Base-by-base conservation (phyloP, 345 rosid species). In the Lumnitzera littorea region DNA sequence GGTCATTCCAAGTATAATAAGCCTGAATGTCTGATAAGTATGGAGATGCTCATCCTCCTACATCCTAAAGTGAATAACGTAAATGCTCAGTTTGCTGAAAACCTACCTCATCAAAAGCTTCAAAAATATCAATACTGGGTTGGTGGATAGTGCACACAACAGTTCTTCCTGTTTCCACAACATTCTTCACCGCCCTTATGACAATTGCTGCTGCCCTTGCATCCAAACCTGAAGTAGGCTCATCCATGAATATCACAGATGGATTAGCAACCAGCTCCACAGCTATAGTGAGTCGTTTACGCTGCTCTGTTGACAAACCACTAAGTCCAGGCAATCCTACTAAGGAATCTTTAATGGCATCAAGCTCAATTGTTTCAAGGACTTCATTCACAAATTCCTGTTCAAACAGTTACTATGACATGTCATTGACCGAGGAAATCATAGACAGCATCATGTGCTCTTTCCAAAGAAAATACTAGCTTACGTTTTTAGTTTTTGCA, bases 401-500 rank as follows among this genome's bases (percentile, higher is more conserved):
- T 27, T 27, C 31, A 27, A 27, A 1, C 31, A 27, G 31, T 27
- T 27, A 27, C 31, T 27, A 27, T 27, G 31, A 27, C 31, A 27
- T 27, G 31, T 27, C 31, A 27, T 27, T 5, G 31, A 27, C 31
- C 5, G 31, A 5, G 5, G 4, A 27, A 27, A 27, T 27, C 31
- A 27, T 27, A 27, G 31, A 27, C 5, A 27, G 31, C 31, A 27
- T 27, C 31, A 27, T 5, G 31, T 27, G 5, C 31, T 27, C 31
- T 27, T 27, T 27, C 31, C 5, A 0, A 27, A 27, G 31, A 27
- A 27, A 27, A 27, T 27, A 27, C 5, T 27, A 27, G 31, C 31
- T 27, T 72, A 76, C 78, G 10, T 65, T 41, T 72, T 71, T 79
- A 0, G 77, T 67, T 24, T 70, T 61, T 1, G 63, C 41, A 58